Conservation (phyloP, 257 asterid species). For the Salvia rosmarinus region DNA sequence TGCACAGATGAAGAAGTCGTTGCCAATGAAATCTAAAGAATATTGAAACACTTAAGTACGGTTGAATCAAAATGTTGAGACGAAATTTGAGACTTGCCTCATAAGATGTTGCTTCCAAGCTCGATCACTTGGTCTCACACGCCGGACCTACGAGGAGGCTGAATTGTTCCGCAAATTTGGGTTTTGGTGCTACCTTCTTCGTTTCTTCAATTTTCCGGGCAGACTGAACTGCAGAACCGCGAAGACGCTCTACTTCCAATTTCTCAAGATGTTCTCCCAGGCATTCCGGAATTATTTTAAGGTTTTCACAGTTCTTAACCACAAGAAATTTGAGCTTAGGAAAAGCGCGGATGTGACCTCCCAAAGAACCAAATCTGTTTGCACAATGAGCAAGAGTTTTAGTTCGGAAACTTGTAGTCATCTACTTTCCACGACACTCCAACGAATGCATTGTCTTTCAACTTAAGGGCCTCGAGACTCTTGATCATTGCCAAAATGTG, state of each 20-base stretch:
- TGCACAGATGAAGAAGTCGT: not conserved
- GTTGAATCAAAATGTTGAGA: not conserved
- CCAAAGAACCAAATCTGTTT: slow-evolving; percentile 38
- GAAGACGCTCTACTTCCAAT: slow-evolving; percentile 21
- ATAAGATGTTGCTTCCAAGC: not conserved
- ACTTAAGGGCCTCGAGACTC: slow-evolving; percentile 43
- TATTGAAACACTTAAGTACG: too few species aligned
- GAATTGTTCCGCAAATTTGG: not conserved
- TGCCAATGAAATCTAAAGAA: too few species aligned
- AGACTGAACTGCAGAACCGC: slow-evolving; percentile 2
- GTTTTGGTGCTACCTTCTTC: not conserved
- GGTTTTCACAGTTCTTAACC: slow-evolving; percentile 34
- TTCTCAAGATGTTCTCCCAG: slow-evolving; percentile 36
- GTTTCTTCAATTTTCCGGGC: not conserved
- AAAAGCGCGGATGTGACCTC: slow-evolving; percentile 29
- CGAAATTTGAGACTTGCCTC: not conserved
- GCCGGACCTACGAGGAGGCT: not conserved
- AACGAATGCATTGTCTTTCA: slow-evolving; percentile 43
- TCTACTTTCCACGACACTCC: slow-evolving; percentile 36
- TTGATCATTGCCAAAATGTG: slow-evolving; percentile 30
- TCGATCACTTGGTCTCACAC: not conserved
- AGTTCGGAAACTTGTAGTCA: slow-evolving; percentile 28
- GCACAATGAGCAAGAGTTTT: slow-evolving; percentile 33
- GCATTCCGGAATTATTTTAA: slow-evolving; percentile 37
- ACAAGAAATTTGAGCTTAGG: slow-evolving; percentile 36